Conservation (phyloP, 768 basidiomycete genomes). For the Epithele typhae region DNA sequence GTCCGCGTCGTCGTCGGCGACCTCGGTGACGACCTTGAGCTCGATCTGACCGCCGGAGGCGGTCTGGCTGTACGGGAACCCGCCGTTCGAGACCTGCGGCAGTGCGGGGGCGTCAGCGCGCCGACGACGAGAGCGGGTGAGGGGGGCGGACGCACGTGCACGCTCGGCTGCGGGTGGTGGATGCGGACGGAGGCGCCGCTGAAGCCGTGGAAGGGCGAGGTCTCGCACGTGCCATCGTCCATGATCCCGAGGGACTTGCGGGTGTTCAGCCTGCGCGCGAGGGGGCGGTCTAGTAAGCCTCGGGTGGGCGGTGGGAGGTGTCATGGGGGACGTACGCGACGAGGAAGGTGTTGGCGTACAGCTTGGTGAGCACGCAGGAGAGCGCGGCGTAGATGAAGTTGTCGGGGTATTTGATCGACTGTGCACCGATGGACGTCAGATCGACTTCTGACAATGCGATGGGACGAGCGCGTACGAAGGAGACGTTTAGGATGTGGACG, state of each 20-base stretch:
- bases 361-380: conserved; percentile 1
- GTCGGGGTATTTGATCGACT: conserved; percentile 1
- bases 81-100: not conserved
- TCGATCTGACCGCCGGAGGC: not conserved
- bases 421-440: too few species aligned
- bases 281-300: not conserved
- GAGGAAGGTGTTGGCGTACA: conserved; percentile 7
- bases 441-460: not conserved
- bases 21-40: conserved; percentile 4
- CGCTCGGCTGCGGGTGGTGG: not conserved
- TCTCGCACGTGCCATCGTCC: too few species aligned
- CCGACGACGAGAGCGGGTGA: not conserved
- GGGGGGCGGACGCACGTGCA: not conserved
- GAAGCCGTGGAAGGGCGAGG: too few species aligned
- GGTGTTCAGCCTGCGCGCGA: not conserved
- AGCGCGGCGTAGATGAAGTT: conserved; percentile 5
- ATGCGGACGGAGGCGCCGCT: not conserved
- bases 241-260: not conserved
- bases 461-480: not conserved
- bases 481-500: conserved; percentile 4
- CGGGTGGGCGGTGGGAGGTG: too few species aligned
- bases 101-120: not conserved
- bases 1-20: not conserved
- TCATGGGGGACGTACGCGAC: conserved; percentile 1
- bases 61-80: not conserved